A percentile compares a stretch with the other conserved stretches of the same genome.
phyloP scores from a whole-genome alignment of 2,329 filamentous ascomycete genomes.

The Trichoderma arundinaceum region DNA sequence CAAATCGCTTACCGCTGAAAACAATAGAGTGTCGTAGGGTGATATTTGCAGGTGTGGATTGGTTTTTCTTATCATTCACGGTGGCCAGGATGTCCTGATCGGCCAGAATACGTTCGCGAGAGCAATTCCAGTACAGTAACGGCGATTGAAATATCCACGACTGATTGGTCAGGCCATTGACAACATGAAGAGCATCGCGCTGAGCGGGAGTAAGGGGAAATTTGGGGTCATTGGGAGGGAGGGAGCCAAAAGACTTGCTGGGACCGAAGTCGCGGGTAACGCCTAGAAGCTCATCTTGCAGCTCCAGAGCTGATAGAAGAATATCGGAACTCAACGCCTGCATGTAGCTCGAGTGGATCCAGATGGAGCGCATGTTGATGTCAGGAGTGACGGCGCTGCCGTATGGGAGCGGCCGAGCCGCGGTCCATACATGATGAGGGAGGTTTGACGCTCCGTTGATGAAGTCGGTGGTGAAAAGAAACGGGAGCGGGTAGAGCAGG shows the following conservation, averaged over 20 bases:
- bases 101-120: conserved; percentile 58
- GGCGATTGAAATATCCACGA: conserved; percentile 85
- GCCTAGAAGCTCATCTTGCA: conserved; percentile 74
- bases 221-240: conserved; percentile 36
- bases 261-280: conserved; percentile 62
- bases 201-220: conserved; percentile 50
- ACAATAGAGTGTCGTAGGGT: conserved; percentile 79
- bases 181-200: conserved; percentile 63
- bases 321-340: conserved; percentile 70
- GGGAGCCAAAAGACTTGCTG: conserved; percentile 43
- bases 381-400: conserved; percentile 61
- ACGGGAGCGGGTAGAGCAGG: conserved; percentile 76
- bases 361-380: conserved; percentile 81
- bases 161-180: conserved; percentile 64
- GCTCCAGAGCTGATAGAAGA: conserved; percentile 67
- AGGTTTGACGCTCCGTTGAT: conserved; percentile 73
- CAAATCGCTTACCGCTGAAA: conserved; percentile 80
- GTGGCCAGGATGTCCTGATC: conserved; percentile 71
- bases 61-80: conserved; percentile 68
- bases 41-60: conserved; percentile 71
- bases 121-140: conserved; percentile 79
- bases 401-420: conserved; percentile 67
- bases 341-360: conserved; percentile 84
- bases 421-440: conserved; percentile 82
- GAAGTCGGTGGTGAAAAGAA: conserved; percentile 74